Evolutionary conservation across 2,329 filamentous ascomycete species (phyloP).

Genomic region (Blastomyces parvus): DNA sequence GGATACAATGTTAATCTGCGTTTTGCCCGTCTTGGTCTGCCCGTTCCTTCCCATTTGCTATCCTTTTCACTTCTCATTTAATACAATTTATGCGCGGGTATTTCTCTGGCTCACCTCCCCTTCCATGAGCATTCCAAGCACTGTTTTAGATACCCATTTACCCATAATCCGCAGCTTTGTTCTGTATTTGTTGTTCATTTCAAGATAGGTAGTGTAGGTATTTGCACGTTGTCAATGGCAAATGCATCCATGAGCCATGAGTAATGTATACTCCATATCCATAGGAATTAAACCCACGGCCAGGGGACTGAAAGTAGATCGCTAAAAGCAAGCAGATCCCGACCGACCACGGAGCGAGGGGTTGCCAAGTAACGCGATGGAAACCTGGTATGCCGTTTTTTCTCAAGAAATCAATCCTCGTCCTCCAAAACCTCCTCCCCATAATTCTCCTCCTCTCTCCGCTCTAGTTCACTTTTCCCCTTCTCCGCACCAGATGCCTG

Average conservation of each 20-base stretch:
- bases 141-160: background rate
- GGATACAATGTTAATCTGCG: background rate
- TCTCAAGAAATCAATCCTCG: constrained; percentile 37
- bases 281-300: background rate
- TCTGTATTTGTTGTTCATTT: background rate
- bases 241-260: background rate
- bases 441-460: constrained; percentile 55
- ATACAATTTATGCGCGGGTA: background rate
- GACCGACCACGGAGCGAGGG: background rate
- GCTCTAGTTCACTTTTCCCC: constrained; percentile 24
- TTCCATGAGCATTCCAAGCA: background rate
- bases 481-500: constrained; percentile 20
- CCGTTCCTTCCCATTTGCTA: background rate
- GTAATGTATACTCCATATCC: background rate
- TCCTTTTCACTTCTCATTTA: background rate
- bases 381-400: background rate
- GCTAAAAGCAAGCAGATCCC: background rate
- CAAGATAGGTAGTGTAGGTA: background rate
- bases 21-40: background rate
- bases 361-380: background rate
- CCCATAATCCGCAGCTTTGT: background rate
- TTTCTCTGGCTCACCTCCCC: background rate
- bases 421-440: constrained; percentile 70
- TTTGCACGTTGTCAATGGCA: background rate
- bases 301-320: background rate